These are phyloP conservation scores for Exophiala phaeomuriformis DNA, from an alignment of 2,329 filamentous ascomycete genomes.

Conservation along the genomic window DNA sequence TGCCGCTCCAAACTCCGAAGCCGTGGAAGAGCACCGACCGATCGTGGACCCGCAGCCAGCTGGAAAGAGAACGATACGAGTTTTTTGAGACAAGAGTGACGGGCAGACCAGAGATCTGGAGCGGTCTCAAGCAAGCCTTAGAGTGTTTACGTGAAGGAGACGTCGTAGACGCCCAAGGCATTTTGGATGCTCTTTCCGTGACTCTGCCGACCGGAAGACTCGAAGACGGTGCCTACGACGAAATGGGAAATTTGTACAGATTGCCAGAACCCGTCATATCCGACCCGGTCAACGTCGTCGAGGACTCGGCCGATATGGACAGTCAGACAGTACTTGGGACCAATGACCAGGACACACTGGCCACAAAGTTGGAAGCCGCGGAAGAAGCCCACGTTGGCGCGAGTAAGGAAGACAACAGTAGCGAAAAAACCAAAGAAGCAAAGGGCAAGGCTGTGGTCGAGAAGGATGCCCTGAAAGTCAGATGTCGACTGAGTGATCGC, in stretches of 20 bases:
- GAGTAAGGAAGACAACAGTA: conserved; percentile 22
- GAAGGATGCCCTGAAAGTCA: conserved; percentile 51
- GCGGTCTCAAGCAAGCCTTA: conserved; percentile 60
- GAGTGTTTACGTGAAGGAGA: conserved; percentile 59
- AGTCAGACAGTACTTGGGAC: conserved; percentile 36
- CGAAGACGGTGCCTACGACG: conserved; percentile 64
- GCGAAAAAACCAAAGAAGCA: conserved; percentile 44
- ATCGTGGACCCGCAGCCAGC: conserved; percentile 60
- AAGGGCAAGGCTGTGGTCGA: conserved; percentile 53
- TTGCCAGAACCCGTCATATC: conserved; percentile 62
- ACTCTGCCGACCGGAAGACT: conserved; percentile 67
- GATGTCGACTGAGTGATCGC: conserved; percentile 59
- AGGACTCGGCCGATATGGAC: conserved; percentile 30
- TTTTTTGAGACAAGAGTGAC: conserved; percentile 89
- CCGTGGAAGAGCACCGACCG: conserved; percentile 56
- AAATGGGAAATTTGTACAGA: conserved; percentile 61
- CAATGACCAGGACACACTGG: conserved; percentile 23
- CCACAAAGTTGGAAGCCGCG: conserved; percentile 28
- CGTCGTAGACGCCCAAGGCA: conserved; percentile 65
- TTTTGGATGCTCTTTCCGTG: conserved; percentile 70
- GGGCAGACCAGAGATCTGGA: conserved; percentile 72
- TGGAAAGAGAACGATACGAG: conserved; percentile 65
- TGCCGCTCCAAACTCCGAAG: conserved; percentile 57
- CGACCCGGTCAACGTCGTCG: conserved; percentile 55
- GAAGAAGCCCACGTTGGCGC: conserved; percentile 23